Conservation (phyloP, 2,329 filamentous ascomycete genomes). For the Trichoderma sp. region DNA sequence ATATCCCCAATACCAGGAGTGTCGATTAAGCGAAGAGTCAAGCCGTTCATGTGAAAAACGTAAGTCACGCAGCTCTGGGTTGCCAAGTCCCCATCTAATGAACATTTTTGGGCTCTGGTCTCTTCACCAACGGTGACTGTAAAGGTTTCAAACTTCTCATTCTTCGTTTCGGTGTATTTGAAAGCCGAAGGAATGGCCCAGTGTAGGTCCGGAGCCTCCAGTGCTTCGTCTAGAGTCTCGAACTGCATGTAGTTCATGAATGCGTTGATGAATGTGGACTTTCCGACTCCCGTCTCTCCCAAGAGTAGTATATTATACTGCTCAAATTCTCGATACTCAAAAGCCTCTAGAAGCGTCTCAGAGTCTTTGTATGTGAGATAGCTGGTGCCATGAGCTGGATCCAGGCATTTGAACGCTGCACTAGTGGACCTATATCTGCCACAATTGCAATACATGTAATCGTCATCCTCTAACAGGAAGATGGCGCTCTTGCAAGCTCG, state of each 20-base stretch:
- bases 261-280: constrained; percentile 52
- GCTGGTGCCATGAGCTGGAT: background rate
- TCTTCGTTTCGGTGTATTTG: background rate
- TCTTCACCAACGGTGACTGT: background rate
- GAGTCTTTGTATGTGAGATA: background rate
- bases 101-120: background rate
- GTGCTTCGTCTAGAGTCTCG: constrained; percentile 42
- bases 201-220: background rate
- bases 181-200: constrained; percentile 27
- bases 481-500: background rate
- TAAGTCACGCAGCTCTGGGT: background rate
- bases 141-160: background rate
- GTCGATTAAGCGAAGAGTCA: background rate
- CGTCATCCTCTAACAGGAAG: background rate
- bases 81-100: background rate
- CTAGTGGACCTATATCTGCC: background rate
- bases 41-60: background rate
- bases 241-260: constrained; percentile 49
- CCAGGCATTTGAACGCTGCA: background rate
- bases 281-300: constrained; percentile 51
- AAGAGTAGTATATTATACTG: constrained; percentile 48
- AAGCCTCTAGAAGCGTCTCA: background rate
- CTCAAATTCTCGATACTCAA: constrained; percentile 19
- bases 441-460: background rate
- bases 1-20: constrained; percentile 1